Conservation (phyloP, 345 rosid species). For the Conringia planisiliqua region DNA sequence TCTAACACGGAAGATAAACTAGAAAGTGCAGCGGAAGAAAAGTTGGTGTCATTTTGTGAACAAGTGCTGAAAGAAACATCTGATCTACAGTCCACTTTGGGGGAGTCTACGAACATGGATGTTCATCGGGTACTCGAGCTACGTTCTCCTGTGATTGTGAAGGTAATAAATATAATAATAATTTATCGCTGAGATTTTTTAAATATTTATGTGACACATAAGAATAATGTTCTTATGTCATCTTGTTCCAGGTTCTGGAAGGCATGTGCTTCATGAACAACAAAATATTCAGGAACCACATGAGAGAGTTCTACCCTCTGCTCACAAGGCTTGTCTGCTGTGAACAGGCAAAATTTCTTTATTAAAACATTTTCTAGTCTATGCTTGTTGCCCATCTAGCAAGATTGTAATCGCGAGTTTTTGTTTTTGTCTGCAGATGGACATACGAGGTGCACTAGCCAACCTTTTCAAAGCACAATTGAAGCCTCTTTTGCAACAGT, state of each 20-base stretch:
- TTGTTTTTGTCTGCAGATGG: constrained; percentile 58
- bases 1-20: constrained; percentile 46
- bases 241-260: constrained; percentile 69
- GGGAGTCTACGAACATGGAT: constrained; percentile 79
- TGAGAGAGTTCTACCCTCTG: constrained; percentile 86
- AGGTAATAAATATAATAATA: constrained; percentile 44
- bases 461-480: constrained; percentile 83
- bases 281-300: constrained; percentile 75
- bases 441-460: constrained; percentile 84
- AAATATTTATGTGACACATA: neutral
- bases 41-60: constrained; percentile 81
- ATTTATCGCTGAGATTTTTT: neutral
- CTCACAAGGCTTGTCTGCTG: constrained; percentile 90
- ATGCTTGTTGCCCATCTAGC: neutral
- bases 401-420: neutral
- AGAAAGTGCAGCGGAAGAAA: constrained; percentile 76
- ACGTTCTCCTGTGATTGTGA: constrained; percentile 87
- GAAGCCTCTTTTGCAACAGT: constrained; percentile 68
- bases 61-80: constrained; percentile 86
- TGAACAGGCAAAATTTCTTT: constrained; percentile 61
- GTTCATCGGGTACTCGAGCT: constrained; percentile 83
- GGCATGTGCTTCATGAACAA: constrained; percentile 94
- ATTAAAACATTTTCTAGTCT: neutral
- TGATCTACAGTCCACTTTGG: constrained; percentile 67
- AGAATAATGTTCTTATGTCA: neutral